These are phyloP conservation scores for Naganishia antarctica DNA, from an alignment of 768 basidiomycete species.

Conservation along the genomic window DNA sequence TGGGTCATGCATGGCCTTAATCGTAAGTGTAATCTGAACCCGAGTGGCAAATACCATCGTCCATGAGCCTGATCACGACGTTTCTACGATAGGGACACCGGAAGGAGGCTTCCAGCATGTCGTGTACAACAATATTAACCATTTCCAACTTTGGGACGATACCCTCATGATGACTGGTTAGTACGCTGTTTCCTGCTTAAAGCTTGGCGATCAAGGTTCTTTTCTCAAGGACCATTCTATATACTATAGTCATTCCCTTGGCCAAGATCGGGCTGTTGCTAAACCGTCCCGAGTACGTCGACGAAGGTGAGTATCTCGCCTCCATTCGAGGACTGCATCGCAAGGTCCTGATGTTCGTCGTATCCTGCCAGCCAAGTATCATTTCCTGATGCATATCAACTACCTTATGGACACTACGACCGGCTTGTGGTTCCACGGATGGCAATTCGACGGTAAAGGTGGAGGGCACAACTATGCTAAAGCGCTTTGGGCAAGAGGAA, in stretches of 20 bases:
- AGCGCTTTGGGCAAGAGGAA: conserved; percentile 58
- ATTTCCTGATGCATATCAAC: conserved; percentile 44
- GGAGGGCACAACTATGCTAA: conserved; percentile 42
- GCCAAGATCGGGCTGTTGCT: conserved; percentile 59
- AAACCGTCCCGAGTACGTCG: conserved; percentile 55
- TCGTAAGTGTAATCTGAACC: conserved; percentile 18
- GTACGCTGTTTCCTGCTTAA: too few relatives aligned
- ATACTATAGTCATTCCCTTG: conserved; percentile 54
- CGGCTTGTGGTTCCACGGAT: conserved; percentile 47
- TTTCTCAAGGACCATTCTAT: too few relatives aligned
- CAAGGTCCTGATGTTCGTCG: too few relatives aligned
- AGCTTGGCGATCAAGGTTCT: too few relatives aligned
- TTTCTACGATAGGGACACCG: too few relatives aligned
- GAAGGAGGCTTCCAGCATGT: conserved; percentile 38
- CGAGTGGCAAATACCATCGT: background rate
- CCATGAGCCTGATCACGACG: too few relatives aligned
- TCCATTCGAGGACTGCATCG: too few relatives aligned
- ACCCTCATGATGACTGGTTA: conserved; percentile 58
- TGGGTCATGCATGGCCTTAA: conserved; percentile 51
- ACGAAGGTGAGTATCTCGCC: conserved; percentile 60
- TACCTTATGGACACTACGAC: conserved; percentile 43
- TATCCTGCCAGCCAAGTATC: conserved; percentile 36
- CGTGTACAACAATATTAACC: conserved; percentile 39
- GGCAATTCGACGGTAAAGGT: conserved; percentile 35
- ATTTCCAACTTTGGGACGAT: conserved; percentile 53